These are phyloP conservation scores for Aspergillus aculeatinus DNA, from an alignment of 2,329 filamentous ascomycete species.

Conservation along the genomic window DNA sequence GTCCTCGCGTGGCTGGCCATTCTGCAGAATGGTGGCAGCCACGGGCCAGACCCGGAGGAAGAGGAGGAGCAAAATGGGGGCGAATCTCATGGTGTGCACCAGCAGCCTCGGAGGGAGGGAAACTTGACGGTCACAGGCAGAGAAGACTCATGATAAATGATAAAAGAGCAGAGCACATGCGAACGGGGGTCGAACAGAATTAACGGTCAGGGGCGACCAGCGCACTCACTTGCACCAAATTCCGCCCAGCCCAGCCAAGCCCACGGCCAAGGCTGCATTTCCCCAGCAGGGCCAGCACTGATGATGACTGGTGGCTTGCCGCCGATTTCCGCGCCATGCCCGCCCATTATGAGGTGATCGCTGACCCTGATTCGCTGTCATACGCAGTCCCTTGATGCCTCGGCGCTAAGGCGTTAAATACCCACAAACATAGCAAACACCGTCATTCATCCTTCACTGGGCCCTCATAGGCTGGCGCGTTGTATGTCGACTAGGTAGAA, in stretches of 20 bases:
- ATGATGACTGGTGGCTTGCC: no score
- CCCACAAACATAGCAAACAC: no score
- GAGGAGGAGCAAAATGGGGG: not conserved
- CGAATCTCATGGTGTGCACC: not conserved
- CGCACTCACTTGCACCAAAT: no score
- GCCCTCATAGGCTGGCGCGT: no score
- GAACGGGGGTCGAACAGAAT: no score
- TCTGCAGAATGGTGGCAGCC: conserved; percentile 43
- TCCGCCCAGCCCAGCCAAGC: not conserved
- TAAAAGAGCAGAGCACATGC: no score
- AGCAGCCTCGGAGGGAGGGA: not conserved
- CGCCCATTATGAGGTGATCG: not conserved
- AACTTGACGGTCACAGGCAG: no score
- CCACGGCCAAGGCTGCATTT: not conserved
- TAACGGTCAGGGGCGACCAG: not conserved
- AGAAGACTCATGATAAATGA: no score
- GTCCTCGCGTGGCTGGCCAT: conserved; percentile 42
- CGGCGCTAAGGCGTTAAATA: not conserved
- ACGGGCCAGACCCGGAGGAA: not conserved
- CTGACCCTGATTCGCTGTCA: not conserved
- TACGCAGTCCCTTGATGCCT: not conserved
- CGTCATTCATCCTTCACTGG: no score
- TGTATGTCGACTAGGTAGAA: no score
- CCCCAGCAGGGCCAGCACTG: no score
- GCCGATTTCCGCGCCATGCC: not conserved